Conservation (phyloP, 2,329 filamentous ascomycete genomes). For the Paraphoma sp. region DNA sequence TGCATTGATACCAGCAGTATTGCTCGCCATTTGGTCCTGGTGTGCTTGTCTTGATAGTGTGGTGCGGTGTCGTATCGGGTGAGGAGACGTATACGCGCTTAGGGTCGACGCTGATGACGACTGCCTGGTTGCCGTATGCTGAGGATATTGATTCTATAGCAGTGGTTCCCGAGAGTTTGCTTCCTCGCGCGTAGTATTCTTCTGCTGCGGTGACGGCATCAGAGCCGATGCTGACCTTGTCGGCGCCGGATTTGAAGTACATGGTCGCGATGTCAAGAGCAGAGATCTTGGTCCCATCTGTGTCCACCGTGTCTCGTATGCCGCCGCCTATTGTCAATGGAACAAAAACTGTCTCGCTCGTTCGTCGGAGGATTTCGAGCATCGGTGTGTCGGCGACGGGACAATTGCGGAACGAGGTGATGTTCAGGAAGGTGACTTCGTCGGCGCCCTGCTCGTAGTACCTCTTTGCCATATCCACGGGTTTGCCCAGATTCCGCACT, state of each 20-base stretch:
- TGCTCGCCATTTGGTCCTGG: conserved; percentile 78
- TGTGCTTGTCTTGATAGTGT: conserved; percentile 73
- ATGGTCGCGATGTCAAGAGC: conserved; percentile 92
- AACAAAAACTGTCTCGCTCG: conserved; percentile 92
- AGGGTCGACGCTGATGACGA: conserved; percentile 94
- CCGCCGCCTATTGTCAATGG: conserved; percentile 95
- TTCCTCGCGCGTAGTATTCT: conserved; percentile 78
- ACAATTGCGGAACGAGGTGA: conserved; percentile 96
- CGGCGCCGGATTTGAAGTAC: conserved; percentile 96
- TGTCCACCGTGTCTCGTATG: conserved; percentile 90
- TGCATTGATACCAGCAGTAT: conserved; percentile 97
- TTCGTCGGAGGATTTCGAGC: conserved; percentile 88
- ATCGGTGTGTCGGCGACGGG: conserved; percentile 92
- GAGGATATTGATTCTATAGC: conserved; percentile 94
- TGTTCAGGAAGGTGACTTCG: conserved; percentile 97
- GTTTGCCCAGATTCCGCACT: conserved; percentile 94
- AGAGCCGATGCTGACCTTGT: conserved; percentile 96
- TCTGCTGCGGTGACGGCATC: conserved; percentile 94
- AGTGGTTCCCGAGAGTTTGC: conserved; percentile 76
- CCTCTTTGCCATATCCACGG: conserved; percentile 88
- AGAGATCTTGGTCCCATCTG: conserved; percentile 83
- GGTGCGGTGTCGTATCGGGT: conserved; percentile 72
- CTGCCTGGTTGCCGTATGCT: conserved; percentile 95
- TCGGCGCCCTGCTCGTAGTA: conserved; percentile 98
- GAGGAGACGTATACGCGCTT: conserved; percentile 83